Base-by-base conservation (phyloP, 371 early-diverging fungal genomes). In the Sporodiniella umbellata region DNA sequence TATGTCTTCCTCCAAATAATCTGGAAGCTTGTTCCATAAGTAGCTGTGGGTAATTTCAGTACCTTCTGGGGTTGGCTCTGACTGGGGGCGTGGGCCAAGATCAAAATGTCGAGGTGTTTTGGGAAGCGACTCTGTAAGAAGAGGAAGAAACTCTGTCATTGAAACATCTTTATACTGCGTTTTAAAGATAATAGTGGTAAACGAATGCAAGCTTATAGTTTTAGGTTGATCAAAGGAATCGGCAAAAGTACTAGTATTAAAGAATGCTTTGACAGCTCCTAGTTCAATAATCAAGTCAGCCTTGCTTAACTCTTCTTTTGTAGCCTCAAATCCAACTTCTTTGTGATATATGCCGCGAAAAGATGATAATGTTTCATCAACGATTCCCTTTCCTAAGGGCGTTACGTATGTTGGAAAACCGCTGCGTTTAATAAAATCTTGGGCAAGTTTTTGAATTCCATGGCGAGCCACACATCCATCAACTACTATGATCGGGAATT, bases 231-330 rank as follows among this genome's bases (percentile, higher is more conserved):
- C 71, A 26, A 66, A 33, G 11, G 51, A 53, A 31, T 56, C 63
- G 2, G 72, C 56, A 55, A 71, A 79, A 15, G 67, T 70, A 47
- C 76, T 79, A 6, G 77, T 78, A 47, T 80, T 80, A 50, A 72
- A 78, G 55, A 78, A 79, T 28, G 72, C 54, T 33, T 70, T 64
- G 51, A 78, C 48, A 6, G 73, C 48, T 8, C 79, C 79, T 28
- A 80, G 35, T 21, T 67, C 67, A 17, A 80, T 42, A 19, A 80
- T 63, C 35, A 76, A 52, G 39, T 80, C 77, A 12, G 68, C 42
- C 11, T 53, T 18, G 33, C 64, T 54, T 11, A 80, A 58, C 30
- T 70, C 72, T 12, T 62, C 46, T 39, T 42, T 45, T 15, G 72
- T 49, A 25, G 61, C 58, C 12, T 51, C 55, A 14, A 68, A 35